Base-by-base conservation (phyloP, 2,329 filamentous ascomycete genomes). In the Apiospora arundinis region DNA sequence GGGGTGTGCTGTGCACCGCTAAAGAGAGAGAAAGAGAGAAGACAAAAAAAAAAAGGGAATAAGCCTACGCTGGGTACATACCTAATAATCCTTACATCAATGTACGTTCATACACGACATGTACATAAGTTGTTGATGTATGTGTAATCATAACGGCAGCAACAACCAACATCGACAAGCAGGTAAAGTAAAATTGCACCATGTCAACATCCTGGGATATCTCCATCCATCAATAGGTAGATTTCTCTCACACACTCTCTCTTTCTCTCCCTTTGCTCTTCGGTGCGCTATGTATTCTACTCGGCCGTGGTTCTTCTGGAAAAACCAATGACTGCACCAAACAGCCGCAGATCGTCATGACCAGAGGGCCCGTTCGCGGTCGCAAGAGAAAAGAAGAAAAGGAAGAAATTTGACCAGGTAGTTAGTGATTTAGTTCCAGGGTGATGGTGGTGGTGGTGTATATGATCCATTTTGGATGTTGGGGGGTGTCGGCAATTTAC, bases 401-500 rank as follows among this genome's bases (percentile, higher is more conserved):
- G 40, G 56, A 63, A 63, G 56, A 63, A 40, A 40, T 63, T 63
- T 40, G 21, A 32, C 52, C 25, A 60, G 52, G 52, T 28, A 21
- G 7, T 32, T 18, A 37, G 11, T 45, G 42, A 45, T 21, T 37
- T 32, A 60, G 52, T 37, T 37, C 52, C 52, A 56, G 49, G 49
- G 28, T 32, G 49, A 18, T 32, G 49, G 49, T 56, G 49, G 52
- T 63, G 52, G 28, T 60, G 52, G 52, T 60, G 52, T 60, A 60
- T 37, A 60, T 37, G 52, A 63, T 63, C 56, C 56, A 63, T 63
- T 40, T 63, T 40, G 18, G 18, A 32, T 63, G 32, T 63, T 63
- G 28, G 28, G 56, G 56, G 32, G 56, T 37, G 56, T 63, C 18
- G 56, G 56, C 56, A 63, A 63, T 40, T n/a, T 63, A 63, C 56